Evolutionary conservation across 768 basidiomycete genomes (phyloP), one percentile per base, ranked within the genome.

Genomic region (Psilocybe cubensis): DNA sequence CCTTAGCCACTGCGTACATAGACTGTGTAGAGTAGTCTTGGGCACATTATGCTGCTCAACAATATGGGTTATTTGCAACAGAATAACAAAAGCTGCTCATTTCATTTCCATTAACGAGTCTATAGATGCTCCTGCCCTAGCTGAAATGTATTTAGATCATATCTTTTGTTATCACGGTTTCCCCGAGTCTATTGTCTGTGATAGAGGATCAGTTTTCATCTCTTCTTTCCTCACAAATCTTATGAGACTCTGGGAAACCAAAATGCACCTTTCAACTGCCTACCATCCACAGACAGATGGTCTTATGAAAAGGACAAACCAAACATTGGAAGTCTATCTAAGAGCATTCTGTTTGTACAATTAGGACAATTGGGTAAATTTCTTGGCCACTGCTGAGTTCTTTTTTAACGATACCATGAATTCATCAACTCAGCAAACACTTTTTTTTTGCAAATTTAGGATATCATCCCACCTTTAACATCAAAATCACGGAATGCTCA

Each of bases 331-430:
- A 48, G 60, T 67, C 0, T 77, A 77, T 53, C 67, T 83, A 8
- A 68, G 68, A 10, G 58, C 67, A 21, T 78, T 72, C 45, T 62
- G 56, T 48, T 70, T 64, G 0, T 75, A 75, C 38, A 71, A 77
- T 23, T 79, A 80, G 54, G 74, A 79, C 51, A 64, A 80, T 54
- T 80, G 77, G 78, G 70, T 70, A 3, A 70, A 76, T 20, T 71
- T 68, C 35, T 66, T 81, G 0, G 69, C 76, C 0, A 60, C 79
- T 17, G 74, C 74, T 7, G 73, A 80, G 59, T 80, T 81, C 57
- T 59, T 68, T 0, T 76, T 71, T 65, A 81, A 81, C 58, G 76
- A 77, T 42, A 29, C 60, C 24, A 53, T 56, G 2, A 73, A 74
- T 47, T 28, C 66, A 1, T 71, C 76, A 1, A 78, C 74, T 31